A percentile compares a stretch with the other conserved stretches of the same genome.
These are phyloP conservation scores for Botrytis elliptica DNA, from an alignment of 2,329 filamentous ascomycete genomes.

Conservation along the genomic window DNA sequence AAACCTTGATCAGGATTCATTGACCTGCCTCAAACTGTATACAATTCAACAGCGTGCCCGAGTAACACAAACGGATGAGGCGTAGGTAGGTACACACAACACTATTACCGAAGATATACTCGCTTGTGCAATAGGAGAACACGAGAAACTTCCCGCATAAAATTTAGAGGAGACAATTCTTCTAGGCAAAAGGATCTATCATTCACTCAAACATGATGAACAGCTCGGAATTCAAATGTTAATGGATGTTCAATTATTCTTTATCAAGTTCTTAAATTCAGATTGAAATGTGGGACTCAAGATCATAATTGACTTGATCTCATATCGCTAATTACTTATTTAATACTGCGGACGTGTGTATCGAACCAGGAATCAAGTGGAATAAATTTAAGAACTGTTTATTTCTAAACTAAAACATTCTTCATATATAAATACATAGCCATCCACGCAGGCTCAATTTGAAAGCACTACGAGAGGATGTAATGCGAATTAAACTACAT, in stretches of 20 bases:
- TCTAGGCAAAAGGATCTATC: neutral
- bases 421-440: neutral
- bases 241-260: neutral
- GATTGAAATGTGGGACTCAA: neutral
- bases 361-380: neutral
- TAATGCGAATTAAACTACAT: neutral
- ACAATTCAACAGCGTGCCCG: neutral
- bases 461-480: neutral
- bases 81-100: neutral
- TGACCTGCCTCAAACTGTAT: rapidly evolving
- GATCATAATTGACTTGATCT: neutral
- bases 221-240: neutral
- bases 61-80: neutral
- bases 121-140: neutral
- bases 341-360: neutral
- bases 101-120: neutral
- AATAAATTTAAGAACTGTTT: neutral
- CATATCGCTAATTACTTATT: neutral
- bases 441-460: neutral
- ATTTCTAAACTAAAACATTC: no score
- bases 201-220: rapidly evolving
- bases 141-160: neutral
- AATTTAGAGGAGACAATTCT: neutral
- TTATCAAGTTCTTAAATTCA: neutral
- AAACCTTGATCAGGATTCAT: rapidly evolving